Evolutionary conservation across 1,284 basidiomycete species (phyloP).

Genomic region (Papiliotrema laurentii): DNA sequence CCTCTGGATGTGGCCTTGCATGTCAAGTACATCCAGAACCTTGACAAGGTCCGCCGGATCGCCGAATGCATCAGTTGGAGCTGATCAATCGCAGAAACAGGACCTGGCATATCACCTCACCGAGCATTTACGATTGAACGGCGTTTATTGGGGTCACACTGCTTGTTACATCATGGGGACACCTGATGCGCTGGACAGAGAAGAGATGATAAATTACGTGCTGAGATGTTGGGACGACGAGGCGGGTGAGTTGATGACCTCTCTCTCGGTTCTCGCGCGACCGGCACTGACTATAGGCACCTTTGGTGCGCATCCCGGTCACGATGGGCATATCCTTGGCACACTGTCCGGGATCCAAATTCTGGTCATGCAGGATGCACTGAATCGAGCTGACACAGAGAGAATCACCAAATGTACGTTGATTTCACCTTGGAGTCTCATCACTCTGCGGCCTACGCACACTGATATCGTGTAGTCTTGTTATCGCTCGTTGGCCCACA

Average conservation of each 20-base stretch:
- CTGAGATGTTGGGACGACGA: conserved; percentile 90
- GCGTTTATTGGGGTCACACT: conserved; percentile 93
- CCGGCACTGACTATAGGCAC: conserved; percentile 57
- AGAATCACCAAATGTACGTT: conserved; percentile 72
- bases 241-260: conserved; percentile 59
- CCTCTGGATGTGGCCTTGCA: conserved; percentile 54
- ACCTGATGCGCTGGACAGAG: conserved; percentile 68
- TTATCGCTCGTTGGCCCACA: conserved; percentile 69
- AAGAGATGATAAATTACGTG: conserved; percentile 84
- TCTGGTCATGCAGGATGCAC: conserved; percentile 74
- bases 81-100: conserved; percentile 57
- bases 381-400: conserved; percentile 63
- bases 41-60: conserved; percentile 56
- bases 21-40: conserved; percentile 67
- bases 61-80: background rate
- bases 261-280: background rate
- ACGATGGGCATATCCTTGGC: conserved; percentile 84
- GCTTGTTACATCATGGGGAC: conserved; percentile 76
- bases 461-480: conserved; percentile 58
- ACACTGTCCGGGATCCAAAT: conserved; percentile 92
- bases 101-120: conserved; percentile 91
- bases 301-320: conserved; percentile 86
- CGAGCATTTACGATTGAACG: conserved; percentile 89
- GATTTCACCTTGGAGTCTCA: background rate
- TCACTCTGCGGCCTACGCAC: background rate